Evolutionary conservation across 306 rosid species (phyloP).

Genomic region (Acmispon strigosus): DNA sequence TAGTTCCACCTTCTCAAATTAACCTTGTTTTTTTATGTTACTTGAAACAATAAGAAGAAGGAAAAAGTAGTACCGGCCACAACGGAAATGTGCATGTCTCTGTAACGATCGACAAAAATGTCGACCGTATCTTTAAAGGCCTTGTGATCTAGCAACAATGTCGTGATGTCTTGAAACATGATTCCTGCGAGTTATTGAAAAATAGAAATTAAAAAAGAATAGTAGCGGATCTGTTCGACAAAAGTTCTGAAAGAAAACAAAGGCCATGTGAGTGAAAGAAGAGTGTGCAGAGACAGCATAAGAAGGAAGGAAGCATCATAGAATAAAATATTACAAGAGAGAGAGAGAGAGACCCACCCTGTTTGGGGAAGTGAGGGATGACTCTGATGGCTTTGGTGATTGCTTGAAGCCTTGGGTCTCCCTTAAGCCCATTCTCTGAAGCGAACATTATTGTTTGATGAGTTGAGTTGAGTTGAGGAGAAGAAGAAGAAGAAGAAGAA

Average conservation of each 20-base stretch:
- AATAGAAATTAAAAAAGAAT: not conserved
- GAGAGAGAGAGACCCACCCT: conserved; percentile 35
- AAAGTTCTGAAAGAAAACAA: conserved; percentile 14
- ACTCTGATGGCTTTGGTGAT: conserved; percentile 88
- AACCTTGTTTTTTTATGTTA: not conserved
- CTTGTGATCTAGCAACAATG: conserved; percentile 96
- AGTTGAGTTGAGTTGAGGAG: no score
- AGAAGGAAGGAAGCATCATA: not conserved
- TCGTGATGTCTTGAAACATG: conserved; percentile 98
- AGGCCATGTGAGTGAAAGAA: not conserved
- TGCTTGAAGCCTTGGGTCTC: conserved; percentile 93
- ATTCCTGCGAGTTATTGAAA: conserved; percentile 51
- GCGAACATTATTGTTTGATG: conserved; percentile 84
- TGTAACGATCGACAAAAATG: conserved; percentile 99
- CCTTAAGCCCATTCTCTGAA: conserved; percentile 82
- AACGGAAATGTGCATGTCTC: conserved; percentile 90
- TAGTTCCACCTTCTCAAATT: not conserved
- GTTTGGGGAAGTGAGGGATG: conserved; percentile 92
- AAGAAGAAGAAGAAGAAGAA: not conserved
- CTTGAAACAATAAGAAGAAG: not conserved
- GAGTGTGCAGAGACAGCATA: not conserved
- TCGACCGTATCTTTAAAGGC: conserved; percentile 88
- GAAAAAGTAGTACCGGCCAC: conserved; percentile 61
- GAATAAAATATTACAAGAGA: not conserved
- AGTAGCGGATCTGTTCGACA: conserved; percentile 21